Evolutionary conservation across 208 protist genomes (phyloP), one percentile per base, ranked within the genome.

Genomic region (Naegleria fowleri): DNA sequence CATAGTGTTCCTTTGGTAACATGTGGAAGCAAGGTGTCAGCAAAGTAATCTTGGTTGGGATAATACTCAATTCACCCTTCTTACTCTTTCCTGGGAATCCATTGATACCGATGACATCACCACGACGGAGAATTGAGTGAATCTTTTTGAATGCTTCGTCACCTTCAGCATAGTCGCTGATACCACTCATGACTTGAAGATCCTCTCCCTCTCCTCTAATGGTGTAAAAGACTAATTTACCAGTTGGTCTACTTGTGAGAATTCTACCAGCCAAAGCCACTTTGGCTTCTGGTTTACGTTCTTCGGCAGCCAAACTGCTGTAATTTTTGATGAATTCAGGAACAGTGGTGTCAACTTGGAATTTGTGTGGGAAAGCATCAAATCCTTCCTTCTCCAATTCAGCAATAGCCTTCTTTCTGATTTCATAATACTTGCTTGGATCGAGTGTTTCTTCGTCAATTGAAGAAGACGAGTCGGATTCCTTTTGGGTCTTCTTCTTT

Each of bases 11-110:
- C 91, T 98, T 97, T 36, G 99, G 99, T 7, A 99, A 93, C 97
- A 99, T 98, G 93, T 99, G 98, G 85, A 99, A 97, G 95, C 99
- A 99, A 38, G 99, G 99, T 16, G 96, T 96, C 13, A 98, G 95
- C 29, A 98, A 94, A 13, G 93, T 95, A 90, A 98, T 96, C 59
- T 96, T 93, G 16, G 84, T 95, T n/a, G 97, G 95, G 59, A 92
- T 94, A 88, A 98, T 94, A 7, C 95, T 97, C 86, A 98, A 96
- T 93, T 98, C 96, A 55, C 94, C 96, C 36, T 95, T 95, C 84
- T 97, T 97, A 36, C 96, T 96, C 13, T 95, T 91, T n/a, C 94
- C 95, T 2, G 98, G 95, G 41, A 94, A 93, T 39, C 99, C 99
- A 5, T 51, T 92, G 3, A 99, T 93, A 84, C 99, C 99, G 59